Evolutionary conservation across 108 stramenopile genomes (phyloP).

Genomic region (Skeletonema potamos): DNA sequence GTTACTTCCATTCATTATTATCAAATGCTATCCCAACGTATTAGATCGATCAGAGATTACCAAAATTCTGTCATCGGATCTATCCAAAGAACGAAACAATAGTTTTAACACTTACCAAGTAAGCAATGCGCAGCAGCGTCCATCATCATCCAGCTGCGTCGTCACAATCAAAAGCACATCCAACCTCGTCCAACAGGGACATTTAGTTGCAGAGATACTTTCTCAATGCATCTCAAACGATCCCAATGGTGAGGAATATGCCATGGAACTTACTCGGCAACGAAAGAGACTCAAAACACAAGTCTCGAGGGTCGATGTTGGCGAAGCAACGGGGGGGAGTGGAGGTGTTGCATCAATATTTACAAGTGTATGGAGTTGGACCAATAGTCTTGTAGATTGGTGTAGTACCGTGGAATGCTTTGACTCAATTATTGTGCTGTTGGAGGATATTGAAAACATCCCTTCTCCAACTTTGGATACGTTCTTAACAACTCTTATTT

Average conservation of each 20-base stretch:
- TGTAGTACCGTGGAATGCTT: slow-evolving; percentile 20
- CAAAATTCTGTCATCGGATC: slow-evolving; percentile 13
- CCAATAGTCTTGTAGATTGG: slow-evolving; percentile 38
- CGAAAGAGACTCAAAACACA: slow-evolving; percentile 30
- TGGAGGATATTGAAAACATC: slow-evolving; percentile 46
- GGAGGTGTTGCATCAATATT: slow-evolving; percentile 19
- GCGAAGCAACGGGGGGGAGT: slow-evolving; percentile 11
- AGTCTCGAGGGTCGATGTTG: not conserved
- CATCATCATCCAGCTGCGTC: slow-evolving; percentile 15
- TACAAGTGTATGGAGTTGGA: slow-evolving; percentile 26
- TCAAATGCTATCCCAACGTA: slow-evolving; percentile 39
- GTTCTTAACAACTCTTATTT: slow-evolving; percentile 27
- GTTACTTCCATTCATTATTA: slow-evolving; percentile 28
- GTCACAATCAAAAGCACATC: slow-evolving; percentile 19
- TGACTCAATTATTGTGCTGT: slow-evolving; percentile 40
- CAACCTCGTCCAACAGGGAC: slow-evolving; percentile 31
- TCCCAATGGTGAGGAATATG: slow-evolving; percentile 24
- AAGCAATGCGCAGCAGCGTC: not conserved
- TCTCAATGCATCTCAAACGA: slow-evolving; percentile 45
- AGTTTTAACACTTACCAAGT: not conserved
- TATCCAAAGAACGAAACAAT: not conserved
- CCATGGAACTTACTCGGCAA: slow-evolving; percentile 15
- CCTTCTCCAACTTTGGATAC: slow-evolving; percentile 37
- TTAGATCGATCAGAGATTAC: slow-evolving; percentile 29
- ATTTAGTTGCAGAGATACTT: slow-evolving; percentile 28